A percentile compares a stretch with the other conserved stretches of the same genome.
phyloP scores from a whole-genome alignment of 371 early-diverging fungal genomes.

The Mucor saturninus region DNA sequence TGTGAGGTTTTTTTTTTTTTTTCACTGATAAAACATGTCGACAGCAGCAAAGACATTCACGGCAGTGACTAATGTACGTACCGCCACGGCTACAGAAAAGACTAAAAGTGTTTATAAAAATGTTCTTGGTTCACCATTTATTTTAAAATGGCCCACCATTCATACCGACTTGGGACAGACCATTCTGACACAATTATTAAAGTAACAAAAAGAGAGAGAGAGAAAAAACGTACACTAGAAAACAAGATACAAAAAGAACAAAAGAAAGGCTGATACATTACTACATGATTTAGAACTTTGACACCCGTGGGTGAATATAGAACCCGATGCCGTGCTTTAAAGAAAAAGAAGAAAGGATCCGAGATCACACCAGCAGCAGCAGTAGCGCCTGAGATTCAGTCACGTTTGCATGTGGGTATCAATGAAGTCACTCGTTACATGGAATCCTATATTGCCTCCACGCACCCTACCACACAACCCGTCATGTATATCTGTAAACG shows the following conservation, averaged over 20 bases:
- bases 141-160: conserved; percentile 41
- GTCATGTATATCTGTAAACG: conserved; percentile 45
- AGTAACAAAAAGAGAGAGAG: conserved; percentile 16
- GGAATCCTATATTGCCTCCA: conserved; percentile 21
- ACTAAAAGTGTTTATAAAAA: conserved; percentile 36
- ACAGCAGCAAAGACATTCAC: conserved; percentile 2
- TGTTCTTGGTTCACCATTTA: conserved; percentile 38
- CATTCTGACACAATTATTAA: conserved; percentile 26
- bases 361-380: background rate
- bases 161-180: conserved; percentile 28
- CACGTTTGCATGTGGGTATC: conserved; percentile 36
- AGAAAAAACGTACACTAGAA: no score
- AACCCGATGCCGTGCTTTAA: conserved; percentile 8
- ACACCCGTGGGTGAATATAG: conserved; percentile 32
- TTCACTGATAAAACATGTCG: conserved; percentile 3
- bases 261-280: background rate
- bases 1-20: background rate
- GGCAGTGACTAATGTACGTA: conserved; percentile 14
- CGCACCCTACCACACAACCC: background rate
- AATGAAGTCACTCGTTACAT: conserved; percentile 38
- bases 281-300: conserved; percentile 16
- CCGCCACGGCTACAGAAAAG: conserved; percentile 22
- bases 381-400: conserved; percentile 25
- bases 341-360: conserved; percentile 19
- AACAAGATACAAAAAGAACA: no score